Conservation (phyloP, 306 rosid species). For the Ormosia semicastrata region DNA sequence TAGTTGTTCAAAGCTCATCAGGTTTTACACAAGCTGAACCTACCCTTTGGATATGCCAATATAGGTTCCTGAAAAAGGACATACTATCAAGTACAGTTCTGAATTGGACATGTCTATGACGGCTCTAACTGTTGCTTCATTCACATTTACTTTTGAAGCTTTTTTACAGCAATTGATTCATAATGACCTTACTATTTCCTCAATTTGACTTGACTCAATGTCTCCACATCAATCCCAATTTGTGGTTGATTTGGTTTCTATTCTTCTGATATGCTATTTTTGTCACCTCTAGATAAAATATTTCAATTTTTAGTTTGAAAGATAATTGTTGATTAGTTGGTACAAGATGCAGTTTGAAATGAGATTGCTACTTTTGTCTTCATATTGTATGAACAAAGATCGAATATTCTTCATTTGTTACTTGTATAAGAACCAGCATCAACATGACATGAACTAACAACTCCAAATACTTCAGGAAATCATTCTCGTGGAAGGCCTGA, state of each 20-base stretch:
- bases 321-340: not conserved
- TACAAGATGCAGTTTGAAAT: not conserved
- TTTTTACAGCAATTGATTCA: not conserved
- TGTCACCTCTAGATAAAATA: not conserved
- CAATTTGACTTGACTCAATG: not conserved
- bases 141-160: not conserved
- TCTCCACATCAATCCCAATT: not conserved
- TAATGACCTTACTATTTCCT: not conserved
- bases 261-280: not conserved
- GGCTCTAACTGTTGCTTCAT: not conserved
- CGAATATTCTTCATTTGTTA: not conserved
- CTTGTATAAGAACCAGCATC: not conserved
- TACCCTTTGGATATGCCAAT: not conserved
- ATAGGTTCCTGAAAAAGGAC: not conserved
- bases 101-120: not conserved
- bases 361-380: slow-evolving; percentile 11
- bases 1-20: not conserved
- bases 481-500: slow-evolving; percentile 85
- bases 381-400: not conserved
- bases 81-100: not conserved
- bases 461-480: slow-evolving; percentile 58
- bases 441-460: slow-evolving; percentile 21
- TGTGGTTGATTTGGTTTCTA: slow-evolving; percentile 1
- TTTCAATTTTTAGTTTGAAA: not conserved
- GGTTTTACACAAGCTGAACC: not conserved